A percentile compares a stretch with the other conserved stretches of the same genome.
phyloP scores from a whole-genome alignment of 2,329 filamentous ascomycete species.

The Fusarium globosum region DNA sequence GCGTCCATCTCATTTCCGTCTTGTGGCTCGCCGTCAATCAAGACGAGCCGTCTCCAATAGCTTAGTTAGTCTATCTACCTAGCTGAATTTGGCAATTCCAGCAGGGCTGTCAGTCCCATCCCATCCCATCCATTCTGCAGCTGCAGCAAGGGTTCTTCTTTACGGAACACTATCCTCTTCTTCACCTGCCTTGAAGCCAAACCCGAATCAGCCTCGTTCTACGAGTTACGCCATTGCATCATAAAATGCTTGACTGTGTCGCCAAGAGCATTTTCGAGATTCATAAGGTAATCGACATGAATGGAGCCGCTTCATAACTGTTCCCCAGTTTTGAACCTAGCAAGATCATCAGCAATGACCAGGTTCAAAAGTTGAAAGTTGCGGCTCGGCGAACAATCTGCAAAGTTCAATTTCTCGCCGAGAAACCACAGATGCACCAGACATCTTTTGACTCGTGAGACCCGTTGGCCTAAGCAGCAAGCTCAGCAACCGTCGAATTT shows the following conservation, averaged over 20 bases:
- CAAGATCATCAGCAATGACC: not conserved
- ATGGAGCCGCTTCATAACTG: slow-evolving; percentile 9
- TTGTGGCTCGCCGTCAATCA: slow-evolving; percentile 20
- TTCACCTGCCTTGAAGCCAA: not conserved
- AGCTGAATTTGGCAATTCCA: slow-evolving; percentile 14
- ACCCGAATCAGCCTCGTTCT: not conserved
- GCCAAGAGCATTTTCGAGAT: not conserved
- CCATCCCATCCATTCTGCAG: not conserved
- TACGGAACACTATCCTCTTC: not conserved
- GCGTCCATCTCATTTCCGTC: slow-evolving; percentile 38
- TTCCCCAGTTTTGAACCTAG: not conserved
- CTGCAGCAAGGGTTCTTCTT: not conserved
- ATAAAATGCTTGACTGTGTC: not conserved
- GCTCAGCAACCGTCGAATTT: slow-evolving; percentile 19
- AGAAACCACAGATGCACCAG: slow-evolving; percentile 2
- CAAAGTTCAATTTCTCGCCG: not conserved
- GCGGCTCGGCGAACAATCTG: slow-evolving; percentile 6
- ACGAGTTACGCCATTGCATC: slow-evolving; percentile 4
- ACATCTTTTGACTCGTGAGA: slow-evolving; percentile 23
- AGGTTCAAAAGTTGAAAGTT: not conserved
- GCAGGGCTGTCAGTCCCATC: slow-evolving; percentile 23
- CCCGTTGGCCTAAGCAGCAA: slow-evolving; percentile 21
- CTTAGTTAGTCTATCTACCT: slow-evolving; percentile 12
- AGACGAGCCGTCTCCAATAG: slow-evolving; percentile 28
- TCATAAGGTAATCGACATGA: not conserved